Percentiles rank a stretch among this genome's conserved stretches.
phyloP scores from a whole-genome alignment of 176 grass and related monocot species.

The Canna indica region DNA sequence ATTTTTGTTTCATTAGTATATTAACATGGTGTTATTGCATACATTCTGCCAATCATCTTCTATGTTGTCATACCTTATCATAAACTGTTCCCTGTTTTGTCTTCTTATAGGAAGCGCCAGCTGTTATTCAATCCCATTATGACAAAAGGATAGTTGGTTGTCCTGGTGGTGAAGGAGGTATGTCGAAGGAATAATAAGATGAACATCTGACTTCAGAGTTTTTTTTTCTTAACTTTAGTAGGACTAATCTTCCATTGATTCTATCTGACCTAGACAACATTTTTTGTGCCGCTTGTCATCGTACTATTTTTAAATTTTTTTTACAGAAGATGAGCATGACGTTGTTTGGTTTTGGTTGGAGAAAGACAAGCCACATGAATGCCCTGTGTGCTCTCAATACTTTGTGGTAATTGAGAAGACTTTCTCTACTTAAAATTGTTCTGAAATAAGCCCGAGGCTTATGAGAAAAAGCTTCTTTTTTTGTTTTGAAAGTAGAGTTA shows the following conservation, averaged over 20 bases:
- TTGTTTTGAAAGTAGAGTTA: neutral
- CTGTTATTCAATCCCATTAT: constrained; percentile 78
- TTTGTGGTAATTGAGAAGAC: constrained; percentile 55
- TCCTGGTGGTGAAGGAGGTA: constrained; percentile 90
- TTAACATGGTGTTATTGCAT: too few relatives aligned
- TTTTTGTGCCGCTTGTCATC: too few relatives aligned
- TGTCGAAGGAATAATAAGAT: constrained; percentile 8
- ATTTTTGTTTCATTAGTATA: too few relatives aligned
- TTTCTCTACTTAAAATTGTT: neutral
- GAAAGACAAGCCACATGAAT: constrained; percentile 88
- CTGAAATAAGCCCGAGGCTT: too few relatives aligned
- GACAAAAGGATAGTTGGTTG: constrained; percentile 95
- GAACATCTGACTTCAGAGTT: too few relatives aligned
- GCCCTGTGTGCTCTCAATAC: constrained; percentile 88
- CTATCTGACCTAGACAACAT: neutral
- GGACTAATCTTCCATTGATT: neutral
- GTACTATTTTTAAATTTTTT: too few relatives aligned
- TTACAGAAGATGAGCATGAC: constrained; percentile 97
- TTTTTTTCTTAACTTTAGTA: neutral
- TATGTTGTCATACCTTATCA: neutral
- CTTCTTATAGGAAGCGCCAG: constrained; percentile 66
- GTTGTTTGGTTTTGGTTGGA: constrained; percentile 98
- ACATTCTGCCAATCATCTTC: too few relatives aligned
- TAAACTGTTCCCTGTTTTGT: constrained; percentile 15
- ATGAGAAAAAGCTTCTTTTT: neutral